Evolutionary conservation across 441 rosid genomes (phyloP).

Genomic region (Erodium texanum): DNA sequence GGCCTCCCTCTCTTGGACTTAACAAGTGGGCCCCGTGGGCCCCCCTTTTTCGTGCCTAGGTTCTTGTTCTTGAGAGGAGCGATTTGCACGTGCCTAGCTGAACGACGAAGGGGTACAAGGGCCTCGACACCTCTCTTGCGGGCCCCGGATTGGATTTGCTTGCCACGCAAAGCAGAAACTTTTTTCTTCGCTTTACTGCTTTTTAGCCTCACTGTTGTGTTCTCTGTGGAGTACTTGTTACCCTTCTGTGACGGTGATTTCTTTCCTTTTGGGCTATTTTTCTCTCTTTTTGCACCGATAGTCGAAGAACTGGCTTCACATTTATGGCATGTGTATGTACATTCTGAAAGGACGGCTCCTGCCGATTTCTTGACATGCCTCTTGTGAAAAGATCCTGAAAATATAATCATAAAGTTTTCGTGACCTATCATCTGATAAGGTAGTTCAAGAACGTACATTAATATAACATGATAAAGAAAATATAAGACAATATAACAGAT

Average conservation of each 20-base stretch:
- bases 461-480: not conserved
- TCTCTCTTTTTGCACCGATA: slow-evolving; percentile 24
- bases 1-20: not conserved
- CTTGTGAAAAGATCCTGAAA: slow-evolving; percentile 75
- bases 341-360: slow-evolving; percentile 32
- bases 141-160: not conserved
- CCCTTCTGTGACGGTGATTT: slow-evolving; percentile 33
- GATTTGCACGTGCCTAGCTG: slow-evolving; percentile 55
- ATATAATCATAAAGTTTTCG: slow-evolving; percentile 16
- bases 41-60: slow-evolving; percentile 16
- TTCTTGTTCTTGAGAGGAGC: slow-evolving; percentile 38
- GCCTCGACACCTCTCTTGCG: not conserved
- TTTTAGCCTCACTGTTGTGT: slow-evolving; percentile 33
- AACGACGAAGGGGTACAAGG: slow-evolving; percentile 69
- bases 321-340: slow-evolving; percentile 49
- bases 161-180: slow-evolving; percentile 23
- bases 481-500: not conserved
- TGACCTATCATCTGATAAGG: no score
- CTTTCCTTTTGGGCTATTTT: slow-evolving; percentile 31
- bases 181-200: slow-evolving; percentile 40
- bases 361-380: slow-evolving; percentile 60
- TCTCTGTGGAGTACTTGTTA: slow-evolving; percentile 31
- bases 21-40: not conserved
- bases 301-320: slow-evolving; percentile 42
- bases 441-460: not conserved